Evolutionary conservation across 352 stramenopile genomes (phyloP).

Genomic region (Phytopythium oedochilum): DNA sequence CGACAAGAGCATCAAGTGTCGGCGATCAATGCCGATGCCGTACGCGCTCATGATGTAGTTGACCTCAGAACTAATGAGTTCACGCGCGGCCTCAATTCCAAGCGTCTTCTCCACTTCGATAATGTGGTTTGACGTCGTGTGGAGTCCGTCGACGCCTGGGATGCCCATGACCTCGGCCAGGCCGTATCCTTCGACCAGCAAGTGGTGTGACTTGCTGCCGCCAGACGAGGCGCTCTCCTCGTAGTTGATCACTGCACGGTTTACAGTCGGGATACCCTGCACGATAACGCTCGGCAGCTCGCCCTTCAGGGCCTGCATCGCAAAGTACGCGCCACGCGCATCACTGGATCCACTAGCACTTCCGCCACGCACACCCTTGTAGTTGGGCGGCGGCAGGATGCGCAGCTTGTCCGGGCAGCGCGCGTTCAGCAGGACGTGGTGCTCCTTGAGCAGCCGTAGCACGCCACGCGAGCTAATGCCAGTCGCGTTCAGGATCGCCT

Average conservation of each 20-base stretch:
- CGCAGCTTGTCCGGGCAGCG: slow-evolving; percentile 81
- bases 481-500: slow-evolving; percentile 89
- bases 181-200: slow-evolving; percentile 98
- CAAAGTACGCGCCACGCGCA: slow-evolving; percentile 87
- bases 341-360: slow-evolving; percentile 18
- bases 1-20: slow-evolving; percentile 98
- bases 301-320: slow-evolving; percentile 95
- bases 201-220: slow-evolving; percentile 86
- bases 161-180: slow-evolving; percentile 98
- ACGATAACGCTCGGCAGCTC: slow-evolving; percentile 96
- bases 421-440: slow-evolving; percentile 81
- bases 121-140: slow-evolving; percentile 99
- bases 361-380: slow-evolving; percentile 67
- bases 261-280: slow-evolving; percentile 96
- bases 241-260: slow-evolving; percentile 98
- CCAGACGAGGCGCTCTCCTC: slow-evolving; percentile 80
- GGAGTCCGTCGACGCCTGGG: slow-evolving; percentile 93
- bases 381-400: slow-evolving; percentile 77
- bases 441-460: slow-evolving; percentile 76
- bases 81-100: slow-evolving; percentile 97
- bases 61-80: slow-evolving; percentile 97
- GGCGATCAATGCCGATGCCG: slow-evolving; percentile 97
- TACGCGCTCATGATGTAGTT: slow-evolving; percentile 99
- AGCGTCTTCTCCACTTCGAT: slow-evolving; percentile 96
- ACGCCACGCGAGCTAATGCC: slow-evolving; percentile 63